A percentile compares a stretch with the other conserved stretches of the same genome.
These are phyloP conservation scores for Leishmania martiniquensis DNA, from an alignment of 208 protist genomes.

Conservation along the genomic window DNA sequence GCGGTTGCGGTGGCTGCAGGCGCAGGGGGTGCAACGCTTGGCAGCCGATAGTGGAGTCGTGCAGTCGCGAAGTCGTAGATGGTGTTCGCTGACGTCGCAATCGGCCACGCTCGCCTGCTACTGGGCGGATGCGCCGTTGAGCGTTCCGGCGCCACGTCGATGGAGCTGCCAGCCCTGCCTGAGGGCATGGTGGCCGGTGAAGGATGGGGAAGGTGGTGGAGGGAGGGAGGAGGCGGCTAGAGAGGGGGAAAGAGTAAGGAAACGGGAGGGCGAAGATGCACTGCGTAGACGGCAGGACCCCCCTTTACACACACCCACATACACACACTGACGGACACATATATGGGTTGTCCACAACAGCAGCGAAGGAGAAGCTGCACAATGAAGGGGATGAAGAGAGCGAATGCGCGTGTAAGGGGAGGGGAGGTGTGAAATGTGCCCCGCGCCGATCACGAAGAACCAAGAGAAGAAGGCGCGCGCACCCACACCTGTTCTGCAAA, in stretches of 20 bases:
- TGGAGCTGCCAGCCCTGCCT: slow-evolving; percentile 8
- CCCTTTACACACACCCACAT: too few relatives aligned
- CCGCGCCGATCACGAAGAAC: too few relatives aligned
- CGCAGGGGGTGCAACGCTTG: not conserved
- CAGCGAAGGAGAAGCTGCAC: not conserved
- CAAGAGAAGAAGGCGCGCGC: not conserved
- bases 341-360: not conserved
- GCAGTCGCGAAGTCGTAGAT: not conserved
- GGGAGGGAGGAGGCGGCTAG: not conserved
- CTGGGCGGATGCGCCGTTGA: not conserved
- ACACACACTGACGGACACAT: too few relatives aligned
- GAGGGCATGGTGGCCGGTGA: not conserved
- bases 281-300: too few relatives aligned
- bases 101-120: slow-evolving; percentile 4
- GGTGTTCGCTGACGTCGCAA: slow-evolving; percentile 10
- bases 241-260: not conserved
- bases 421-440: too few relatives aligned
- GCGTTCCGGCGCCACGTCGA: slow-evolving; percentile 4
- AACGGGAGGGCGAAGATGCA: too few relatives aligned
- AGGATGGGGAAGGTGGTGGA: not conserved
- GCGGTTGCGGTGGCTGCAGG: not conserved
- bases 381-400: not conserved
- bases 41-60: not conserved
- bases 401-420: not conserved
- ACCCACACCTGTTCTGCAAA: not conserved